Conservation (phyloP, 495 filamentous ascomycete genomes). For the Talaromyces nanjingensis region DNA sequence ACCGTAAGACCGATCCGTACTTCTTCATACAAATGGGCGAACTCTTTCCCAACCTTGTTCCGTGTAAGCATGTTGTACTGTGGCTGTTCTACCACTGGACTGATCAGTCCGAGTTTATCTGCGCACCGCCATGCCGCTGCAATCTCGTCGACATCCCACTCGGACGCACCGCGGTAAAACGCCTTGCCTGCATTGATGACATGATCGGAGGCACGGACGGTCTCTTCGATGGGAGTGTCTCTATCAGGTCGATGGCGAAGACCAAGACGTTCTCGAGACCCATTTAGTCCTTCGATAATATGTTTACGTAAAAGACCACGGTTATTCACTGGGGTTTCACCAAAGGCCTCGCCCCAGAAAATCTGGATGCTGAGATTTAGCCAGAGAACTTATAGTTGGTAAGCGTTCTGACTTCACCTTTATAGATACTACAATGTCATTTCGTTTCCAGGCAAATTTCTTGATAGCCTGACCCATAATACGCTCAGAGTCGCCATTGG, state of each 20-base stretch:
- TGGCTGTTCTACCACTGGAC: conserved; percentile 77
- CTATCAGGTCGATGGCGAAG: conserved; percentile 82
- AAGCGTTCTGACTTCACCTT: conserved; percentile 42
- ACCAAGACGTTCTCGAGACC: conserved; percentile 64
- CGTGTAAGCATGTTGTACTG: conserved; percentile 70
- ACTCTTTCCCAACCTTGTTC: conserved; percentile 72
- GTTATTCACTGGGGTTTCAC: conserved; percentile 61
- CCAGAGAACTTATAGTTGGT: neutral
- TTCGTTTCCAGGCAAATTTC: conserved; percentile 58
- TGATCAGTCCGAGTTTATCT: conserved; percentile 65
- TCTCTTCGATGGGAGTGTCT: conserved; percentile 78
- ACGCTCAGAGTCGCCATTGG: conserved; percentile 60
- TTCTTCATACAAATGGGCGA: conserved; percentile 56
- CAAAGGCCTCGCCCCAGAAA: conserved; percentile 57
- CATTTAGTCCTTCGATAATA: conserved; percentile 62
- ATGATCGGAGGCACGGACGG: conserved; percentile 77
- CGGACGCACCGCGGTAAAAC: conserved; percentile 87
- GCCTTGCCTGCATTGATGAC: conserved; percentile 68
- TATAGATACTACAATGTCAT: conserved; percentile 77
- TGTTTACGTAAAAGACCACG: conserved; percentile 76
- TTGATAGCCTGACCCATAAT: conserved; percentile 67
- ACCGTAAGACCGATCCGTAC: conserved; percentile 64
- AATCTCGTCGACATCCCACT: conserved; percentile 80
- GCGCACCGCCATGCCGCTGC: conserved; percentile 66
- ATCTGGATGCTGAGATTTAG: conserved; percentile 32